Evolutionary conservation across 2,329 filamentous ascomycete species (phyloP), one percentile per base, ranked within the genome.

Genomic region (Cordyceps pruinosa): DNA sequence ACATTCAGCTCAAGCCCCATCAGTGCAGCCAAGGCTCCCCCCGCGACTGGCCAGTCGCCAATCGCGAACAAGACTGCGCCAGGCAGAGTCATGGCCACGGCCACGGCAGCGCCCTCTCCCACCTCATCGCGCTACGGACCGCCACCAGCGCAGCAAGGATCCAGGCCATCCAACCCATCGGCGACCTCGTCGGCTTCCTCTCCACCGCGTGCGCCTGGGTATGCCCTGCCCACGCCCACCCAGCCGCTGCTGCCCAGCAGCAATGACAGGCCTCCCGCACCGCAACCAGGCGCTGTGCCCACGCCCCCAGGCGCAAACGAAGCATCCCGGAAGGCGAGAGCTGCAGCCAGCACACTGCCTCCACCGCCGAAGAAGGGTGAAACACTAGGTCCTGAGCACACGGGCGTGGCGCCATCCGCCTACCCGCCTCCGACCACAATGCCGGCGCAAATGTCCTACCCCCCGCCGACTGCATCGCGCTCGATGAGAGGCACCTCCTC

Each of bases 1-100:
- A 77, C 85, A 42, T 83, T 84, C 69, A 78, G 76, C 35, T 69
- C 78, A 56, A 83, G 80, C 66, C 83, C 83, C 46, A 83, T 86
- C 68, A 79, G 74, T 63, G 77, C 79, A 37, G 72, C 77, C 58
- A 84, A 83, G 69, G 73, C 81, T 49, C 72, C 73, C 17, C 78
- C 73, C 32, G 66, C 71, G 42, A 79, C 78, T 21, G 75, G 34
- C 10, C 34, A 39, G 23, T 41, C 48, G 28, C 68, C 79, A 61
- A 82, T 78, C 17, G 68, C 69, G 15, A 55, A 61, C 2, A 41
- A 52, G 23, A 61, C 59, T n/a, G 50, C 61, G 59, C 60, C 58
- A 58, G 57, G 58, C 25, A 42, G 37, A 28, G 28, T 28, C 5
- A 57, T 59, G 21, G 57, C 58, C 25, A 42, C 45, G 35, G 28